A percentile compares a stretch with the other conserved stretches of the same genome.
Conservation (phyloP, 2,329 filamentous ascomycete species). For the Verticillium klebahnii region DNA sequence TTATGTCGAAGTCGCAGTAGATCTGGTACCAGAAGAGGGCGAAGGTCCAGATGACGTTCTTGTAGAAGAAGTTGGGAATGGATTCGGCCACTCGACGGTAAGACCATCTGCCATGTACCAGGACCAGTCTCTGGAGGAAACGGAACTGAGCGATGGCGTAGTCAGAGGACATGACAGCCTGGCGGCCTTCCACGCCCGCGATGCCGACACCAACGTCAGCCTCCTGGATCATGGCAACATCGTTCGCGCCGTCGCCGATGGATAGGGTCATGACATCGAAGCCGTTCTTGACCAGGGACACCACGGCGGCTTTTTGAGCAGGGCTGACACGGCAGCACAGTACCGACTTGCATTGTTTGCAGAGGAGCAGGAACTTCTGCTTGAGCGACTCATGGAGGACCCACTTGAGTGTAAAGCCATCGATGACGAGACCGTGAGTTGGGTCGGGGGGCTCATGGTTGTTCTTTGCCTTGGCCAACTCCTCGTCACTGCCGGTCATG, state of each 20-base stretch:
- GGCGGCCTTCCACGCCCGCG: conserved; percentile 84
- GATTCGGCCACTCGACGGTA: conserved; percentile 89
- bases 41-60: conserved; percentile 98
- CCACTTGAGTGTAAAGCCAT: conserved; percentile 87
- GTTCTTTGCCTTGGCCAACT: conserved; percentile 71
- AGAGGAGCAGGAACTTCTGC: conserved; percentile 90
- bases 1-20: conserved; percentile 92
- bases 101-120: conserved; percentile 94
- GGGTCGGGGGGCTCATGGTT: conserved; percentile 82
- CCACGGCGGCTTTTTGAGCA: conserved; percentile 95
- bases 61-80: conserved; percentile 99
- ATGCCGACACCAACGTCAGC: conserved; percentile 96
- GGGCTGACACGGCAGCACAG: conserved; percentile 97
- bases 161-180: conserved; percentile 94
- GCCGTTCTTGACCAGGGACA: conserved; percentile 90
- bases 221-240: conserved; percentile 97
- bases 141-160: conserved; percentile 94
- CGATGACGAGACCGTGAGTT: conserved; percentile 90
- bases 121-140: conserved; percentile 76
- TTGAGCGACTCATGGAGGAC: conserved; percentile 77
- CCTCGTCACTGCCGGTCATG: conserved; percentile 79
- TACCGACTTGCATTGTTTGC: conserved; percentile 95
- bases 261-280: conserved; percentile 95
- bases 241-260: conserved; percentile 90
- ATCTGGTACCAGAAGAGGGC: conserved; percentile 97